phyloP scores from a whole-genome alignment of 331 rosid species.

The Telfairia occidentalis region DNA sequence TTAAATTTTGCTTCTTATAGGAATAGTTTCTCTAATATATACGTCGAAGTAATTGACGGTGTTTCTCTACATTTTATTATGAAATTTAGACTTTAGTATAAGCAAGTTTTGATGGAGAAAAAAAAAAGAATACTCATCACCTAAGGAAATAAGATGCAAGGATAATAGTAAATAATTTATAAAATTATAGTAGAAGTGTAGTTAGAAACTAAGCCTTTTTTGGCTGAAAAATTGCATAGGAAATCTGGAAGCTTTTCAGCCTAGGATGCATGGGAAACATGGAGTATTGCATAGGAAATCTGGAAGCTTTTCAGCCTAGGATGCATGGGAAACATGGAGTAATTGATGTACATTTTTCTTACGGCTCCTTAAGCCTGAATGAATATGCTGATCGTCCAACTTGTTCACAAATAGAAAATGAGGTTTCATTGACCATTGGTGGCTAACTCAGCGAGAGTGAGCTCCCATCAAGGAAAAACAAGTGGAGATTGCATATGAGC shows the following conservation, averaged over 20 bases:
- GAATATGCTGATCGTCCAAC: neutral
- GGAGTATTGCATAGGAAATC: neutral
- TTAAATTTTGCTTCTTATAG: neutral
- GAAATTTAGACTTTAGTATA: neutral
- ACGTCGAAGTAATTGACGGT: neutral
- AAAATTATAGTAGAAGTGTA: neutral
- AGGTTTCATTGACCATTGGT: neutral
- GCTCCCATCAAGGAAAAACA: neutral
- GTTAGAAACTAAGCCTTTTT: neutral
- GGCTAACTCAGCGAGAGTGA: neutral
- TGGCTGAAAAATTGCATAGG: neutral
- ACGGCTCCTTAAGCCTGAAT: neutral
- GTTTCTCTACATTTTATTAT: neutral
- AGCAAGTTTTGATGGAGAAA: neutral
- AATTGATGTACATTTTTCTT: neutral
- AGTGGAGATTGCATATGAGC: neutral
- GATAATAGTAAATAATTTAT: neutral
- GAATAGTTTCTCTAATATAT: neutral
- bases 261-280: neutral
- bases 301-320: neutral
- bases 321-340: neutral
- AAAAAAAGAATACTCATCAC: neutral
- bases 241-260: neutral
- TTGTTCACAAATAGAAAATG: neutral
- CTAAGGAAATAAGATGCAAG: neutral